Conservation (phyloP, 331 rosid species). For the Saraca asoca region DNA sequence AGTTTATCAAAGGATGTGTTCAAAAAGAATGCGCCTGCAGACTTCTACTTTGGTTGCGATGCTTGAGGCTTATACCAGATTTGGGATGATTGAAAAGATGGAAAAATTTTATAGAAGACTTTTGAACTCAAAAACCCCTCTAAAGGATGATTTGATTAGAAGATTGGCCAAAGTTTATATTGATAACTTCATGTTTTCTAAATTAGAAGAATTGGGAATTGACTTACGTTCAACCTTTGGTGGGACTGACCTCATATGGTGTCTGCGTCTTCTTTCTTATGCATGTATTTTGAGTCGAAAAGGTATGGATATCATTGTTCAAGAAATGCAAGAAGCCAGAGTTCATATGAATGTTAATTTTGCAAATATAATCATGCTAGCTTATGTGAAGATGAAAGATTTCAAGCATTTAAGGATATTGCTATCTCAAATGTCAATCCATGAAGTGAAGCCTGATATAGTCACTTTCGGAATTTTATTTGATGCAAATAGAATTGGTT, state of each 20-base stretch:
- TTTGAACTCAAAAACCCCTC: constrained; percentile 44
- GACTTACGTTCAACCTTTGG: constrained; percentile 50
- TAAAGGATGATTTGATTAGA: constrained; percentile 62
- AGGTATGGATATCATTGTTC: constrained; percentile 57
- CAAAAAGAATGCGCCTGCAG: constrained; percentile 57
- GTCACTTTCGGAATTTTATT: constrained; percentile 60
- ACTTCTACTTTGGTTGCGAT: constrained; percentile 63
- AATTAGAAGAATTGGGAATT: constrained; percentile 61
- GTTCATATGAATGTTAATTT: constrained; percentile 52
- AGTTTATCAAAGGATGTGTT: constrained; percentile 54
- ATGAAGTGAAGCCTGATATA: constrained; percentile 54
- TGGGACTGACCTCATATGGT: constrained; percentile 59
- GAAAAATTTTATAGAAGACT: constrained; percentile 54
- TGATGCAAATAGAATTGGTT: constrained; percentile 59
- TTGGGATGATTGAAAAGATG: constrained; percentile 72
- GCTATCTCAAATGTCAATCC: constrained; percentile 45
- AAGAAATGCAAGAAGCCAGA: constrained; percentile 50
- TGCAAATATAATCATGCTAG: constrained; percentile 56
- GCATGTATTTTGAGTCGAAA: constrained; percentile 67
- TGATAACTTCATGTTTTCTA: constrained; percentile 59
- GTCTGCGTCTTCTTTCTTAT: constrained; percentile 63
- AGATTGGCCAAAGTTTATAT: constrained; percentile 67
- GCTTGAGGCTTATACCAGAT: constrained; percentile 72
- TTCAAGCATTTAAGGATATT: constrained; percentile 54
- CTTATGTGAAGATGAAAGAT: constrained; percentile 74